Percentiles rank a stretch among this genome's conserved stretches.
Evolutionary conservation across 2,329 filamentous ascomycete genomes (phyloP).

Genomic region (Penicillium thymicola): DNA sequence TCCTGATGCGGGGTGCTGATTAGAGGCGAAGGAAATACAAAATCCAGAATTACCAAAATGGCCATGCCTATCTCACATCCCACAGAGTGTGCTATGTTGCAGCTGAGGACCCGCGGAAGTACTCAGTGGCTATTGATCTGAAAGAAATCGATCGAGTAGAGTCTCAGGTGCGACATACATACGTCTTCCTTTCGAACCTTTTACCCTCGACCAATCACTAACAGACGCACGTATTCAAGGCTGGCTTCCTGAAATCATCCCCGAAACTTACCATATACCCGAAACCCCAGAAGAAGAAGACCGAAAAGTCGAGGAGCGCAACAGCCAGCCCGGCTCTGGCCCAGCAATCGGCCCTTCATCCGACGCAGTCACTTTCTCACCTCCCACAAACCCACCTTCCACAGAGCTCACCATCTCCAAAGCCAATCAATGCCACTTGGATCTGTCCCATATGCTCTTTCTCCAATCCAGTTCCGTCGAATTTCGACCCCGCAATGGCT

Average conservation of each 20-base stretch:
- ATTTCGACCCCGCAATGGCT: slow-evolving; percentile 82
- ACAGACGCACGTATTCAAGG: slow-evolving; percentile 46
- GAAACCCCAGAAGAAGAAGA: slow-evolving; percentile 68
- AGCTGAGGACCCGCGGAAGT: slow-evolving; percentile 75
- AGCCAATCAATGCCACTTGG: slow-evolving; percentile 69
- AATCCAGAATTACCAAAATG: slow-evolving; percentile 88
- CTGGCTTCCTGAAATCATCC: slow-evolving; percentile 91
- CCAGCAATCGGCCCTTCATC: slow-evolving; percentile 34
- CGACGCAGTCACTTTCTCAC: slow-evolving; percentile 30
- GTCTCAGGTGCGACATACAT: slow-evolving; percentile 63
- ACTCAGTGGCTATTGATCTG: slow-evolving; percentile 80
- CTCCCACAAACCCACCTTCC: slow-evolving; percentile 31
- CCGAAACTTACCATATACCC: slow-evolving; percentile 86
- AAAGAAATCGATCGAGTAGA: slow-evolving; percentile 90
- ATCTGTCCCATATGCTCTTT: slow-evolving; percentile 95
- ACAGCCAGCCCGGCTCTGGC: slow-evolving; percentile 37
- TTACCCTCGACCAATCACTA: neutral
- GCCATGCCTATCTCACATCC: slow-evolving; percentile 93
- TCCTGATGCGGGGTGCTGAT: slow-evolving; percentile 16
- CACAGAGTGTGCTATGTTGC: slow-evolving; percentile 96
- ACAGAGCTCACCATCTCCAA: slow-evolving; percentile 34
- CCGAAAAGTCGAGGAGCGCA: slow-evolving; percentile 52
- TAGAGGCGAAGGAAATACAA: slow-evolving; percentile 73
- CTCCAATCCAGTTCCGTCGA: slow-evolving; percentile 86
- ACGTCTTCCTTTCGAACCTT: slow-evolving; percentile 11